Evolutionary conservation across 1,284 basidiomycete genomes (phyloP), one percentile per base, ranked within the genome.

Genomic region (Pseudozyma tsukubaensis): DNA sequence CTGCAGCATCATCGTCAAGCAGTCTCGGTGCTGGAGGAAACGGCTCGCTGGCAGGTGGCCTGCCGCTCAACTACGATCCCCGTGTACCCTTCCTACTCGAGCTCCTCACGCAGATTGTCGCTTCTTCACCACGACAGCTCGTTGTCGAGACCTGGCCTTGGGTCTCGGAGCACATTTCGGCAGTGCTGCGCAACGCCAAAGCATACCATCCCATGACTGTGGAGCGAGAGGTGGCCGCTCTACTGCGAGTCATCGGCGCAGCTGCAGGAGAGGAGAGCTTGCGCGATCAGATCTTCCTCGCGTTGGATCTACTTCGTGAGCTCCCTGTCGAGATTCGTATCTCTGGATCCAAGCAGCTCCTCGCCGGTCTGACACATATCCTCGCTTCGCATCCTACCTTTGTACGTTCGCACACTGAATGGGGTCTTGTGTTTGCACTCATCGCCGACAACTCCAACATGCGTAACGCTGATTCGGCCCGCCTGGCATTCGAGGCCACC

Each of bases 61-160:
- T 68, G 53, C 65, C 71, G 32, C 86, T 97, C 19, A 90, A 93
- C 11, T 99, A 99, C 81, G 95, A 98, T 83, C 94, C 97, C 7
- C 92, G 93, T 2, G 93, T 94, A 9, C 90, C 97, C 0, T 97
- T 97, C 86, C 89, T 97, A 45, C 86, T 99, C 59, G 97, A 99
- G 86, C 92, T 91, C 56, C 94, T 97, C 91, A 90, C 94, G 59
- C 94, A 92, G 83, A 90, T 97, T 51, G 89, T 92, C 0, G 90
- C 69, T 4, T 64, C 68, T 8, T 52, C 76, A 69, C 89, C 91
- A 10, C 88, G 90, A 8, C 88, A 90, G 72, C 88, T 91, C 76
- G 91, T 97, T 29, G 90, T 91, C 63, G 93, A 97, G 57, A 89
- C 93, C 48, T 98, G 95, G 93, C 92, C 94, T 0, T 90, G 94